Evolutionary conservation across 1,284 basidiomycete genomes (phyloP), one percentile per base, ranked within the genome.

Genomic region (Trichosporon coremiiforme): DNA sequence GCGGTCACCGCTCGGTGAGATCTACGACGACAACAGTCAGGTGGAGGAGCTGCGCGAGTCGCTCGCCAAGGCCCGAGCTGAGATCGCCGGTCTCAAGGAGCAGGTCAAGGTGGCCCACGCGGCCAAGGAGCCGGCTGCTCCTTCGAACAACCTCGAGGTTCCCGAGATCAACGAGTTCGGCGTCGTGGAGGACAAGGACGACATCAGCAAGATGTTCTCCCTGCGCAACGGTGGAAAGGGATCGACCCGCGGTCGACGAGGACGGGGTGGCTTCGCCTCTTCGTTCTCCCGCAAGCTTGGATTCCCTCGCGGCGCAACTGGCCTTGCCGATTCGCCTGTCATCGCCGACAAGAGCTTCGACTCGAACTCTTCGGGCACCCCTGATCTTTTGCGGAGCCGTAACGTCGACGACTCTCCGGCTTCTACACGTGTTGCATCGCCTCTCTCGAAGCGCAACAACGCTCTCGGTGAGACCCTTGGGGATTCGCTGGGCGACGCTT

Each of bases 1-100:
- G 15, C 75, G 80, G 66, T 75, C 78, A 4, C 81, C 82, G 2
- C 78, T 83, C 4, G 81, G 78, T 35, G 83, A 82, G 62, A 77
- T 78, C 74, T 82, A 79, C 71, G 72, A 79, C 66, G 72, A 79
- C 65, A 72, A 80, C 67, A 81, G 82, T 73, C 82, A 84, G 65
- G 75, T 82, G 64, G 79, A 82, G 50, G 81, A 83, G 69, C 77
- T 82, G 33, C 76, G 81, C 45, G 71, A 74, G n/a, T 73, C 77
- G 65, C 79, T 84, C 7, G 76, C 75, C 5, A 74, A 75, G 8
- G 81, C 83, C 2, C 78, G 76, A 50, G 68, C 71, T 63, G 79
- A 84, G 73, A 78, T 85, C 66, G 78, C 81, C 13, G 70, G 70
- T 10, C 74, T 82, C 64, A 76, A 79, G 68, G 65, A 69, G 31